Evolutionary conservation across 345 rosid species (phyloP).

Genomic region (Turnera subulata): DNA sequence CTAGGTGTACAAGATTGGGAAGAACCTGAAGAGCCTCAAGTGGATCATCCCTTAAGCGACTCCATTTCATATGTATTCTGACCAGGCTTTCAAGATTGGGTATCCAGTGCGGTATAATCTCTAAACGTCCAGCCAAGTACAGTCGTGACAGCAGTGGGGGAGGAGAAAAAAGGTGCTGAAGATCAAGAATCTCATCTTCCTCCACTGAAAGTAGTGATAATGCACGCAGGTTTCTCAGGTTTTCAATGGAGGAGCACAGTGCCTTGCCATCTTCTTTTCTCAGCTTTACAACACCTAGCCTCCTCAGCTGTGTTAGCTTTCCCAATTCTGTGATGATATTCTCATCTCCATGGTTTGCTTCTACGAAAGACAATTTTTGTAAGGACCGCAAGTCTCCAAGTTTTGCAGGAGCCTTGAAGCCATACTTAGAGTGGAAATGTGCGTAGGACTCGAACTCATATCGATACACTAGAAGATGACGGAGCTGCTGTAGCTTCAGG

Average conservation of each 20-base stretch:
- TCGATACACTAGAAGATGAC: conserved; percentile 17
- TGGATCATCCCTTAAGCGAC: conserved; percentile 31
- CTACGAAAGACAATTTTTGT: neutral
- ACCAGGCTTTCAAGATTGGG: conserved; percentile 22
- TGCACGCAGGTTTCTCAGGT: conserved; percentile 15
- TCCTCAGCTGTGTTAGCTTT: conserved; percentile 7
- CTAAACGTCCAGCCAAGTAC: conserved; percentile 29
- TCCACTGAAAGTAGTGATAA: conserved; percentile 23
- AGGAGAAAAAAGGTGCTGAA: conserved; percentile 28
- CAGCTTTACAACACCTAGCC: conserved; percentile 10
- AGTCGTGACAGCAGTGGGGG: conserved; percentile 30
- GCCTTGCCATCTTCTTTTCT: conserved; percentile 9
- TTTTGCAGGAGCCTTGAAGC: conserved; percentile 14
- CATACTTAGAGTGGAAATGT: neutral
- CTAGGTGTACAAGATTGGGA: conserved; percentile 36
- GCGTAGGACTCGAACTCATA: conserved; percentile 14
- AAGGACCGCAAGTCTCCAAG: conserved; percentile 12
- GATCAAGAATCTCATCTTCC: conserved; percentile 32
- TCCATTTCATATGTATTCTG: conserved; percentile 24
- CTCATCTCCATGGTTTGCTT: conserved; percentile 4
- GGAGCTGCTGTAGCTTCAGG: conserved; percentile 15
- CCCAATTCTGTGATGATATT: neutral
- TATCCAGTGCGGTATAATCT: conserved; percentile 31
- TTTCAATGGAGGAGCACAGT: conserved; percentile 9
- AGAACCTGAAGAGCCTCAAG: conserved; percentile 26